Evolutionary conservation across 2,329 filamentous ascomycete species (phyloP), one percentile per base, ranked within the genome.

Genomic region (Cercospora sp.): DNA sequence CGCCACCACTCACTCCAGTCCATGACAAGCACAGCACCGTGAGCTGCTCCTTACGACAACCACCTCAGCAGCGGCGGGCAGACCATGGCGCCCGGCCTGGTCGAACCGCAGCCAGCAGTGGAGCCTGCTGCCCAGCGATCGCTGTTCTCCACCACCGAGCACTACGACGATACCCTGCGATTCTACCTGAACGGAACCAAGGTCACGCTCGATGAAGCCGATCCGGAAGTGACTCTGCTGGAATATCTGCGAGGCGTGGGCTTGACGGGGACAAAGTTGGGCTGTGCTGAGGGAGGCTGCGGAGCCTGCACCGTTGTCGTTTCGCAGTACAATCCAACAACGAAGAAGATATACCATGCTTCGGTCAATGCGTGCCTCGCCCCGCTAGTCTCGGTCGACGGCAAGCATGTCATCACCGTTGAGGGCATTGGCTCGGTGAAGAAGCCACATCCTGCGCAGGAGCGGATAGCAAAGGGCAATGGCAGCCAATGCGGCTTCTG

Each of bases 351-450:
- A 74, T 98, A 98, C 77, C 94, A 99, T 83, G 95, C 95, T 66
- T 96, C 92, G 64, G 92, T 98, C 68, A 99, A 99, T 78, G 95
- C 95, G 51, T 99, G 95, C 78, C 84, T 99, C 63, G 94, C 95
- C 10, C 95, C 95, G 6, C 85, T 99, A 58, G 91, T 93, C 72
- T 96, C 93, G 75, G 87, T 98, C 53, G 95, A 98, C 79, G 95
- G 95, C 55, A 99, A 99, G 79, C 95, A 99, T 86, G 93, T 98
- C 76, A 94, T 99, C 77, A 99, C 95, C 3, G 90, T 99, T 48
- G 95, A 99, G 81, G 95, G 95, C 6, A 97, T 99, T 75, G 95
- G 95, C 10, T 92, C 91, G 78, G 89, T 92, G 30, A 90, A 95
- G 79, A 88, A 86, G 51, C 95, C 95, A 5, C 95, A 99, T 82